A percentile compares a stretch with the other conserved stretches of the same genome.
Evolutionary conservation across 2,329 filamentous ascomycete genomes (phyloP).

Genomic region (Xylaria sp.): DNA sequence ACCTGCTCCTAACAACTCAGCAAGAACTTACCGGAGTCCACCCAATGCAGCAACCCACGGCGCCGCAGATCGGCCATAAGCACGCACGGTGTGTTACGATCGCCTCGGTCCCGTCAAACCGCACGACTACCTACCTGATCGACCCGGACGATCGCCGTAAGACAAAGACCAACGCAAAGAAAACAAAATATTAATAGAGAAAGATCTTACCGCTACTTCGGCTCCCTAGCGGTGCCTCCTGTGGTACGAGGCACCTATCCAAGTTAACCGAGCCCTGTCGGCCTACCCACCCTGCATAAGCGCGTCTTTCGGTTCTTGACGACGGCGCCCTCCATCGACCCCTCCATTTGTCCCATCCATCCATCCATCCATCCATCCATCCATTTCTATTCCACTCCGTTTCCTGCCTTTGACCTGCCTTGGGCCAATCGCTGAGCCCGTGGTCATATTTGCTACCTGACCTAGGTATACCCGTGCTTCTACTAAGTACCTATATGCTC

Average conservation of each 20-base stretch:
- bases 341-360: neutral
- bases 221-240: slow-evolving; percentile 1
- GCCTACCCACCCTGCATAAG: slow-evolving; percentile 24
- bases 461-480: neutral
- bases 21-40: neutral
- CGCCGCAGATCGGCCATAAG: slow-evolving; percentile 9
- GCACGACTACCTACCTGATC: slow-evolving; percentile 7
- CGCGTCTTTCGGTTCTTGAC: slow-evolving; percentile 25
- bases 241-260: neutral
- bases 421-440: slow-evolving; percentile 14
- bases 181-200: neutral
- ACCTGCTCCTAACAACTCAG: neutral
- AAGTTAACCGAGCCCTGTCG: slow-evolving; percentile 24
- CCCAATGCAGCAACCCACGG: neutral
- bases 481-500: too few species aligned
- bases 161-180: neutral
- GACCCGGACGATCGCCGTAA: slow-evolving; percentile 22
- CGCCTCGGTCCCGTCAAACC: slow-evolving; percentile 10
- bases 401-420: too few species aligned
- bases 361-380: too few species aligned
- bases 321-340: slow-evolving; percentile 4
- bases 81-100: slow-evolving; percentile 1
- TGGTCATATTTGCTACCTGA: slow-evolving; percentile 5
- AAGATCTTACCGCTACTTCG: slow-evolving; percentile 24
- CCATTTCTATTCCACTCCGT: too few species aligned